Percentiles rank a stretch among this genome's conserved stretches.
Evolutionary conservation across 108 stramenopile species (phyloP).

Genomic region (Cyclotella distinguenda): DNA sequence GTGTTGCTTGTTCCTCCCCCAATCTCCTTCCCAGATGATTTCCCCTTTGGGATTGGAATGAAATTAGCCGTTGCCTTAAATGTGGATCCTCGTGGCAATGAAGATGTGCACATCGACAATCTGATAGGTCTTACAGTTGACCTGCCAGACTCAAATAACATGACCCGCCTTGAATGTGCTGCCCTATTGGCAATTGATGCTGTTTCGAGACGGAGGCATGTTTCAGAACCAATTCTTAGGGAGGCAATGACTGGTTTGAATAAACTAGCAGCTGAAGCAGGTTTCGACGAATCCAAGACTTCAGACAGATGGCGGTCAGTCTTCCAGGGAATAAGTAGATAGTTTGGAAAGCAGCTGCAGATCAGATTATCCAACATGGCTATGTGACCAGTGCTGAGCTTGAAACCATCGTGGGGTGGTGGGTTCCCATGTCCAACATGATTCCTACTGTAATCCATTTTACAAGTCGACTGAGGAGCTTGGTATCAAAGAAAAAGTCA

Average conservation of each 20-base stretch:
- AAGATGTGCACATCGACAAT: slow-evolving; percentile 36
- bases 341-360: too few species aligned
- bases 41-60: slow-evolving; percentile 15
- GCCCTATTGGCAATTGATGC: slow-evolving; percentile 12
- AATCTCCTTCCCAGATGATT: neutral
- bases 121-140: slow-evolving; percentile 11
- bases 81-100: slow-evolving; percentile 4
- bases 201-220: neutral
- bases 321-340: too few species aligned
- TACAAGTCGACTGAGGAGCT: too few species aligned
- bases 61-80: slow-evolving; percentile 17
- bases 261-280: slow-evolving; percentile 22
- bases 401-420: too few species aligned
- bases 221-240: slow-evolving; percentile 16
- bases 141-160: slow-evolving; percentile 11
- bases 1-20: too few species aligned
- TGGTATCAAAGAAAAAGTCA: too few species aligned
- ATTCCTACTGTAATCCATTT: too few species aligned
- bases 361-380: too few species aligned
- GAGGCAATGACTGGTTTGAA: slow-evolving; percentile 12
- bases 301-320: too few species aligned
- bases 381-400: too few species aligned
- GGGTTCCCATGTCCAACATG: too few species aligned
- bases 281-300: slow-evolving; percentile 19
- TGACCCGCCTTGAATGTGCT: slow-evolving; percentile 5